Percentiles rank a stretch among this genome's conserved stretches.
Conservation (phyloP, 352 stramenopile species). For the Phytophthora cactorum region DNA sequence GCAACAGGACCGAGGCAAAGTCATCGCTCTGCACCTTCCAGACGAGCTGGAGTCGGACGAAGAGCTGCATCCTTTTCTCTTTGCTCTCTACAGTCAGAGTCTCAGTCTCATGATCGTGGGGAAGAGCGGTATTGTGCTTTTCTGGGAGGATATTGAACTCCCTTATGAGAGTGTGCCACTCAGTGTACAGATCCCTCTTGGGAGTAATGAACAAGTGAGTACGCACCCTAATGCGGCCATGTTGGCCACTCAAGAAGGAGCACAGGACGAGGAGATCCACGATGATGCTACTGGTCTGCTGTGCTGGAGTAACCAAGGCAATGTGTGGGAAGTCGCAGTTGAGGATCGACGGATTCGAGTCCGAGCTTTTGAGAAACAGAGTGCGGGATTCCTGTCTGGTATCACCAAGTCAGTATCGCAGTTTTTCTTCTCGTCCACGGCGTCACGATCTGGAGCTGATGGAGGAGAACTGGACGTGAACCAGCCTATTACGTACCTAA, state of each 20-base stretch:
- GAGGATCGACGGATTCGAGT: constrained; percentile 83
- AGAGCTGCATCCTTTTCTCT: constrained; percentile 66
- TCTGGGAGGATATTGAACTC: constrained; percentile 84
- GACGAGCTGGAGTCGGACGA: constrained; percentile 61
- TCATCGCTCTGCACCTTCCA: constrained; percentile 59
- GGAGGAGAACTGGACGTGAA: constrained; percentile 50
- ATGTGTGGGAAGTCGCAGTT: constrained; percentile 81
- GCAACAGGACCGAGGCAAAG: constrained; percentile 56
- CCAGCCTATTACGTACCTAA: constrained; percentile 61
- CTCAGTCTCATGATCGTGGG: constrained; percentile 76
- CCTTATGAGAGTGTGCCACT: constrained; percentile 80
- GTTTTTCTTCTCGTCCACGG: constrained; percentile 72
- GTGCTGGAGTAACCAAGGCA: constrained; percentile 83
- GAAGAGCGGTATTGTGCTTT: constrained; percentile 70
- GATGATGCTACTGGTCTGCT: constrained; percentile 60
- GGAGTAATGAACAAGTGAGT: constrained; percentile 50
- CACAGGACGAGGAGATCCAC: constrained; percentile 16
- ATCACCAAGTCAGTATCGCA: constrained; percentile 78
- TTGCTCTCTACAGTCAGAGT: constrained; percentile 65
- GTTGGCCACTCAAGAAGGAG: constrained; percentile 8
- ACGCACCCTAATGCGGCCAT: constrained; percentile 54
- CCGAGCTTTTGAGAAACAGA: constrained; percentile 74
- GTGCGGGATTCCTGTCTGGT: constrained; percentile 66
- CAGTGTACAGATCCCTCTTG: constrained; percentile 80
- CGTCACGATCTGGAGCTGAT: constrained; percentile 36